Base-by-base conservation (phyloP, 1,284 basidiomycete species). In the Acaromyces ingoldii region DNA sequence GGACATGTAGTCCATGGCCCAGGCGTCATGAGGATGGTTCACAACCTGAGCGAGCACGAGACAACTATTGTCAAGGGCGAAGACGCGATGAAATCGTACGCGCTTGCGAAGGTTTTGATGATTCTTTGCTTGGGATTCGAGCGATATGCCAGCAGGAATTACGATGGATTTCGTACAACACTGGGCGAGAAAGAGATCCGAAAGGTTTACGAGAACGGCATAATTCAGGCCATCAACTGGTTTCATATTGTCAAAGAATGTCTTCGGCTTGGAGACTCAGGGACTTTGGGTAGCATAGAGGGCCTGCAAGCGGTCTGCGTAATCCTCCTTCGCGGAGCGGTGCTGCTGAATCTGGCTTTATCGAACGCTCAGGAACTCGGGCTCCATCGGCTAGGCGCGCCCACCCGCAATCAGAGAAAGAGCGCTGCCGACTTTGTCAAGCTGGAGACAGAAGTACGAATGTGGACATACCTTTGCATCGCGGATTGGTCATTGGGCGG, bases 391-490 rank as follows among this genome's bases (percentile, higher is more conserved):
- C 53, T 70, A 13, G 67, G 66, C 17, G 38, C 47, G 19, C 59
- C 59, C 7, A 25, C 31, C 13, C 34, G 36, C 26, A 1, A 10
- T 7, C 9, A 4, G 10, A 30, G 34, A 7, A 53, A 57, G 60
- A 51, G 55, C 6, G 49, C 49, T 1, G 57, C 59, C 28, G 59
- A 58, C 11, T 55, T 60, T 17, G 51, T 66, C 11, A 44, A 57
- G 2, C 50, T 63, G 26, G 66, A 70, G 48, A 58, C 55, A 4
- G 59, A 55, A 17, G 54, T 62, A 1, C 55, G 67, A 4, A 62
- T 70, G 49, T 70, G 67, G 67, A 65, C 58, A 54, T 58, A 60
- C 10, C 62, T 70, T 6, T 61, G 63, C 15, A 58, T 59, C 49
- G 55, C 61, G 22, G 67, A 70, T 39, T 70, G 67, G 67, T 62